phyloP scores from a whole-genome alignment of 768 basidiomycete genomes.

The Rhodosporidiobolus sp. region DNA sequence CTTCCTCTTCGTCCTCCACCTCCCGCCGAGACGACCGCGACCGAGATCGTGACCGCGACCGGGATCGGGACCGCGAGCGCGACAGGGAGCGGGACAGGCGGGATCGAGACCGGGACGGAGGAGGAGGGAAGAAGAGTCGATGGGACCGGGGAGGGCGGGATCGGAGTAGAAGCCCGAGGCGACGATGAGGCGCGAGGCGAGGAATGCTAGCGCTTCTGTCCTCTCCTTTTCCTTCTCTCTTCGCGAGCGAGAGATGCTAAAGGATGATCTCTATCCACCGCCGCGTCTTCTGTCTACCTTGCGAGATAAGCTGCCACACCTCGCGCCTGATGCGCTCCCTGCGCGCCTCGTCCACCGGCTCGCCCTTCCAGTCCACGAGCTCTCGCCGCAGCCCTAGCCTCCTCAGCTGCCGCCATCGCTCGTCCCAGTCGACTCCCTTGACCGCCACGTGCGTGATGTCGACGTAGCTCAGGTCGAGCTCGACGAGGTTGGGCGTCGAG shows the following conservation, averaged over 20 bases:
- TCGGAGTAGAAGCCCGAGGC: conserved; percentile 32
- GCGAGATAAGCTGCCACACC: neutral
- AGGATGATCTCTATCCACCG: conserved; percentile 25
- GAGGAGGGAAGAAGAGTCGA: conserved; percentile 23
- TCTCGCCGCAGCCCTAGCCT: neutral
- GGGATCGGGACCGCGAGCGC: conserved; percentile 13
- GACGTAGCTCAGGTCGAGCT: conserved; percentile 16
- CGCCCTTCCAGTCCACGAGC: neutral
- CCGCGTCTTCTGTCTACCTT: conserved; percentile 5
- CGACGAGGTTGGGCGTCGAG: conserved; percentile 6
- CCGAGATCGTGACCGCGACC: conserved; percentile 7
- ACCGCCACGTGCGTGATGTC: neutral
- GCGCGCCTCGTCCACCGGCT: neutral
- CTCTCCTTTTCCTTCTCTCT: neutral
- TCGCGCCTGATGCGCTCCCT: conserved; percentile 8
- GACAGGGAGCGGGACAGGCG: conserved; percentile 3
- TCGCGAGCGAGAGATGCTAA: neutral
- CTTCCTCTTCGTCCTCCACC: conserved; percentile 43
- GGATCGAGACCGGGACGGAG: neutral
- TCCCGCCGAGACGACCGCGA: neutral
- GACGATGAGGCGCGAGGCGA: neutral
- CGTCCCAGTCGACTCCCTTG: conserved; percentile 18
- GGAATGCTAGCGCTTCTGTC: neutral
- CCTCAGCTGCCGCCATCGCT: conserved; percentile 10
- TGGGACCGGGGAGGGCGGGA: conserved; percentile 32